Evolutionary conservation across 352 stramenopile genomes (phyloP), one percentile per base, ranked within the genome.

Genomic region (Phytophthora citrophthora): DNA sequence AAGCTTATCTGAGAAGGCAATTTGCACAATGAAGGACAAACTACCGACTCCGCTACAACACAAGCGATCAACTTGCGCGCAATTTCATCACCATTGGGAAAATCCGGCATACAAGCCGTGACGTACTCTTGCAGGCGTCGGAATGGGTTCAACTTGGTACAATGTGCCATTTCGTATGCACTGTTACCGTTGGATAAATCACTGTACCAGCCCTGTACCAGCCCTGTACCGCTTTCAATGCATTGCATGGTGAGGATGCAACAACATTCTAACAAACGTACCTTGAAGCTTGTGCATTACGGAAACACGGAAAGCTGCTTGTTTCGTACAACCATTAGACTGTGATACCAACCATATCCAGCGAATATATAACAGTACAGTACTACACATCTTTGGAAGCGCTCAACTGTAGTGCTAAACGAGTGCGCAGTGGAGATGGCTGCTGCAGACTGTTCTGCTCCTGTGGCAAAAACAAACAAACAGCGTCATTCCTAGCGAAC

Each of bases 321-420:
- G 9, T 13, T 34, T 34, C 7, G 27, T 31, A 10, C 27, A 8
- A 31, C 6, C 27, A 34, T 11, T 34, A 12, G 7, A 12, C 29
- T 12, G 29, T 34, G 26, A 34, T 12, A 34, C 9, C 12, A 10
- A 34, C 9, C 29, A 34, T 34, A 34, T 11, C 29, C 29, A 32
- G 47, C 12, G 54, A 50, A 67, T 56, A 50, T 7, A 67, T 20
- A 61, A 65, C 67, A 55, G 48, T 12, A 34, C 29, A 3, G 29
- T 34, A 64, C 66, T 79, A 85, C 34, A 84, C 51, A 40, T 64
- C 74, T 57, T 80, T 82, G 7, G 74, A 68, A 15, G 72, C 58
- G 23, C 54, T 70, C 12, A 81, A 45, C 36, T 81, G 68, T 26
- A 85, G 62, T 43, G 78, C 76, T 31, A 88, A 48, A 47, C 77